Conservation (phyloP, 768 basidiomycete genomes). For the Gymnopilus junonius region DNA sequence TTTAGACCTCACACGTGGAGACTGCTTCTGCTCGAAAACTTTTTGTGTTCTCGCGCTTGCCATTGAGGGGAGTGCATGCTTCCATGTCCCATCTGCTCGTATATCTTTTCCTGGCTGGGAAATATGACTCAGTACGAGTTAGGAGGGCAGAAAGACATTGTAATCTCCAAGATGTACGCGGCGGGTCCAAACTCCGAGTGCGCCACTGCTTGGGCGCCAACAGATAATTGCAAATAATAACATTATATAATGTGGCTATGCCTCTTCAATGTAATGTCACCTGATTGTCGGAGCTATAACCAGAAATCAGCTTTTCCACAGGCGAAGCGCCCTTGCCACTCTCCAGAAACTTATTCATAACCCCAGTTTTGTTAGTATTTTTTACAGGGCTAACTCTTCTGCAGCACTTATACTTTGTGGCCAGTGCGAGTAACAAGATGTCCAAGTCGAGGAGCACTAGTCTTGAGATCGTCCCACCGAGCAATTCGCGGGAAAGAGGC, state of each 20-base stretch:
- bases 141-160: no score
- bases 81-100: background rate
- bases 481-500: conserved; percentile 30
- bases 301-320: no score
- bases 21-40: conserved; percentile 8
- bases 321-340: background rate
- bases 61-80: conserved; percentile 8
- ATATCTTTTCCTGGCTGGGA: no score
- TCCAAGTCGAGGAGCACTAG: conserved; percentile 41
- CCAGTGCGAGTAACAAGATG: conserved; percentile 24
- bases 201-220: no score
- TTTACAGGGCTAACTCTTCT: background rate
- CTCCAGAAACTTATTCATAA: conserved; percentile 8
- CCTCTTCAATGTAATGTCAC: no score
- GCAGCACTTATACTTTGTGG: background rate
- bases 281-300: no score
- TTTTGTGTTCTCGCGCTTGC: conserved; percentile 23
- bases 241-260: no score
- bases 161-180: no score
- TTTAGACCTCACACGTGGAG: conserved; percentile 26
- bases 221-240: no score
- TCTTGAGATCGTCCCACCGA: conserved; percentile 39
- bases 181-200: no score
- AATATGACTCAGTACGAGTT: no score
- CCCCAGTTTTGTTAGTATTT: background rate